These are phyloP conservation scores for Coleophoma cylindrospora DNA, from an alignment of 2,329 filamentous ascomycete species.

Conservation along the genomic window DNA sequence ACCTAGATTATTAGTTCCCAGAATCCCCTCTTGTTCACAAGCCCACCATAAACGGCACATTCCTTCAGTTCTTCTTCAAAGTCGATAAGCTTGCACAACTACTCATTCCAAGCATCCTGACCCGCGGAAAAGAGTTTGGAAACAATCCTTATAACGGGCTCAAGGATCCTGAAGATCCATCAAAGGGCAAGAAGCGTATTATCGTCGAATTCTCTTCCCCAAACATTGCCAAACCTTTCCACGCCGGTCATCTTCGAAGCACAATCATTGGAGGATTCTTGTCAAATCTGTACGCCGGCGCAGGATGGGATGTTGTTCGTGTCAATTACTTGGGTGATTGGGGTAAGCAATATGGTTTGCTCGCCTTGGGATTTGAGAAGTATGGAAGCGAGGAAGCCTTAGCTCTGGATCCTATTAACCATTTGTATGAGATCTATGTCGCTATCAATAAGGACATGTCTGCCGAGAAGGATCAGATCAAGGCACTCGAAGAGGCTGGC, in stretches of 20 bases:
- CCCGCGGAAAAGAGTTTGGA: conserved; percentile 57
- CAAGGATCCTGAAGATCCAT: conserved; percentile 55
- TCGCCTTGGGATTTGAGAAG: conserved; percentile 69
- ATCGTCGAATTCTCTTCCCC: conserved; percentile 82
- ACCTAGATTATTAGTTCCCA: conserved; percentile 50
- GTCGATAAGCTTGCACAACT: conserved; percentile 58
- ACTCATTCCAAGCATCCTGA: conserved; percentile 65
- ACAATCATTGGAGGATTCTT: conserved; percentile 74
- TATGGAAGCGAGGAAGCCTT: conserved; percentile 72
- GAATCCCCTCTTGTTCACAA: conserved; percentile 67
- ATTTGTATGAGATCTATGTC: conserved; percentile 78
- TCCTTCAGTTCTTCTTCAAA: conserved; percentile 78
- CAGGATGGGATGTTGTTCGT: conserved; percentile 65
- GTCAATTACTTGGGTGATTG: conserved; percentile 78
- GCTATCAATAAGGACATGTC: conserved; percentile 61
- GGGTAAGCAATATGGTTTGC: conserved; percentile 67
- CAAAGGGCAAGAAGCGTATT: conserved; percentile 40
- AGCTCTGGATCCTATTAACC: conserved; percentile 70
- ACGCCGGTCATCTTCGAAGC: conserved; percentile 68
- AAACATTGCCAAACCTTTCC: conserved; percentile 82
- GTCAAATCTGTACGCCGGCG: conserved; percentile 61
- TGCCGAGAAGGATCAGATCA: conserved; percentile 62
- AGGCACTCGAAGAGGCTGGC: conserved; percentile 31
- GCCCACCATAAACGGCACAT: conserved; percentile 61
- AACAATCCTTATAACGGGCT: conserved; percentile 56